phyloP scores from a whole-genome alignment of 2,329 filamentous ascomycete species.

The Fusarium musae region DNA sequence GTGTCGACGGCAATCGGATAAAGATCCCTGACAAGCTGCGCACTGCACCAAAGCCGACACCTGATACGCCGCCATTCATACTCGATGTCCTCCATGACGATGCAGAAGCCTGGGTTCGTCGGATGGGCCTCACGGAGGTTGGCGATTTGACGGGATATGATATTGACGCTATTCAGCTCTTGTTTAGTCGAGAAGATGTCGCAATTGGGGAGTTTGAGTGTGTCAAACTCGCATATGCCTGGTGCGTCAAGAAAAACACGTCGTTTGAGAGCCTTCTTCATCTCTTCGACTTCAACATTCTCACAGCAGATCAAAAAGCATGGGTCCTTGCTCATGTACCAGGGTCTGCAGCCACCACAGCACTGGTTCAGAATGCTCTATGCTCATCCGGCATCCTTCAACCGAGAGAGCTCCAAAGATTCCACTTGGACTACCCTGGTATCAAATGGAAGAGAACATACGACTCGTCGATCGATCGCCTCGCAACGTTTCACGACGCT shows the following conservation, averaged over 20 bases:
- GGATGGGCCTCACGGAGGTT: accelerated
- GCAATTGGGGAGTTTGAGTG: background rate
- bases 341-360: accelerated
- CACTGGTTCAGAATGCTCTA: background rate
- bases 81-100: background rate
- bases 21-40: background rate
- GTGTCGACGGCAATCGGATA: slow-evolving; percentile 6
- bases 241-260: background rate
- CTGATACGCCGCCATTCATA: background rate
- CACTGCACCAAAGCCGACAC: background rate
- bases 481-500: background rate
- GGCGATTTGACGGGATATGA: background rate
- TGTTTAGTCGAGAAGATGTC: background rate
- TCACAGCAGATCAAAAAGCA: background rate
- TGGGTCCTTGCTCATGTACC: background rate
- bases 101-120: background rate
- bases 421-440: accelerated
- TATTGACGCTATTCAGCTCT: background rate
- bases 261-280: background rate
- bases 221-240: background rate
- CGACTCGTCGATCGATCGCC: background rate
- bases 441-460: background rate
- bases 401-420: background rate
- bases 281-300: background rate
- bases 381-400: background rate